phyloP scores from a whole-genome alignment of 495 filamentous ascomycete genomes.

The Penicillium pulvis region DNA sequence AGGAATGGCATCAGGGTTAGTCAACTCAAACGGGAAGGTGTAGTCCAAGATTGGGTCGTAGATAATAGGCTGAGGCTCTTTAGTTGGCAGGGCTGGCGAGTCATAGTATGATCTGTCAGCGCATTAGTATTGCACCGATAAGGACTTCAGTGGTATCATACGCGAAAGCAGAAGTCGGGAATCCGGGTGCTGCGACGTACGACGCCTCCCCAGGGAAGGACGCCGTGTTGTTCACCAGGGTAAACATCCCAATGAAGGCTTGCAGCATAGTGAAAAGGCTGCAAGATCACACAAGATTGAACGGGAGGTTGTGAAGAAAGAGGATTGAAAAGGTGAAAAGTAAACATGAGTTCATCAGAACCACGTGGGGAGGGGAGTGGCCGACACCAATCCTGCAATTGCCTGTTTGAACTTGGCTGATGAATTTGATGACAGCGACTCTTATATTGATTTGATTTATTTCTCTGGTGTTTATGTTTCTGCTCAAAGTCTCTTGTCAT shows the following conservation, averaged over 20 bases:
- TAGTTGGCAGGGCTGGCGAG: slow-evolving; percentile 51
- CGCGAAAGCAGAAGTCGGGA: slow-evolving; percentile 57
- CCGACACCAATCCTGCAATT: neutral
- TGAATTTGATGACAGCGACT: too few relatives aligned
- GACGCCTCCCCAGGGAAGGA: slow-evolving; percentile 40
- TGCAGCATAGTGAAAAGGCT: neutral
- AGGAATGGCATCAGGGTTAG: slow-evolving; percentile 55
- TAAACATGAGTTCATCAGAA: neutral
- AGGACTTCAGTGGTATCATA: slow-evolving; percentile 8
- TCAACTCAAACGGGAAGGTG: slow-evolving; percentile 59
- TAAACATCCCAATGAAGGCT: neutral
- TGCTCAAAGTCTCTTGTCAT: too few relatives aligned
- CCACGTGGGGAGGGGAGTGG: neutral
- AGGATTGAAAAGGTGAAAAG: neutral
- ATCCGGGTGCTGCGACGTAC: slow-evolving; percentile 53
- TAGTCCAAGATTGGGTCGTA: slow-evolving; percentile 58
- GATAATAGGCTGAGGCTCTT: slow-evolving; percentile 59
- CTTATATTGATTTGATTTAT: too few relatives aligned
- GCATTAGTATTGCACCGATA: neutral
- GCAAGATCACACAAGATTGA: neutral
- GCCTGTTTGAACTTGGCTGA: neutral
- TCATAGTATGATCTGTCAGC: slow-evolving; percentile 47
- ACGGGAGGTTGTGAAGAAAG: neutral
- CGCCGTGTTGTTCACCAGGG: slow-evolving; percentile 3
- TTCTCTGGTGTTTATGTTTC: too few relatives aligned